Evolutionary conservation across 23 red algal genomes (phyloP).

Genomic region (Agarophyton chilense): DNA sequence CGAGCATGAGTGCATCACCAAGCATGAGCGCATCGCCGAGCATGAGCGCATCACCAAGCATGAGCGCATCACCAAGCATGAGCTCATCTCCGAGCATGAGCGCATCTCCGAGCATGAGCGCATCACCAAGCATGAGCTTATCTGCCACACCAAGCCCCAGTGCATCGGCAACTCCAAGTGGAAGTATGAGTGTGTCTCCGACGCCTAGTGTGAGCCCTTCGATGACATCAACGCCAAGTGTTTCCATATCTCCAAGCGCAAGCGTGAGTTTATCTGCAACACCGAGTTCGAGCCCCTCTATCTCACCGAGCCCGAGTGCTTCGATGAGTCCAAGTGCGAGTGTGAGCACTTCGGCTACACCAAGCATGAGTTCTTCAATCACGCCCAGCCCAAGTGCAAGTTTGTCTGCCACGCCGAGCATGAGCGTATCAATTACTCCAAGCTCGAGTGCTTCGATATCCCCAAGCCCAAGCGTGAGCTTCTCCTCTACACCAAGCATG

Average conservation of each 20-base stretch:
- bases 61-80: neutral
- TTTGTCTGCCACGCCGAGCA: neutral
- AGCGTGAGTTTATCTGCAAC: neutral
- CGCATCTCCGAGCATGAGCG: neutral
- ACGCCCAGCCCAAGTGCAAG: neutral
- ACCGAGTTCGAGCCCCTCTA: neutral
- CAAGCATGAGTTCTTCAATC: conserved; percentile 14
- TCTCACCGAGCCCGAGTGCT: neutral
- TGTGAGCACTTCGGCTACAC: neutral
- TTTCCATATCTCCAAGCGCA: neutral
- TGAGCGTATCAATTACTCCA: neutral
- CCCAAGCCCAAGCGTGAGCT: neutral
- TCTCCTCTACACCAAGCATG: neutral
- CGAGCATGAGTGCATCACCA: neutral
- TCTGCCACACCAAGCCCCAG: neutral
- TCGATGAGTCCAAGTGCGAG: neutral
- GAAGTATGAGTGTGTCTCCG: neutral
- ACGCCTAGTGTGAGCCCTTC: neutral
- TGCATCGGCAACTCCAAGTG: neutral
- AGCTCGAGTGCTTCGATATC: neutral
- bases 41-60: neutral
- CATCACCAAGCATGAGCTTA: too few relatives aligned
- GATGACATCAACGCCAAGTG: neutral
- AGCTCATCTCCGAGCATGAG: neutral
- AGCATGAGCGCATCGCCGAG: neutral